Evolutionary conservation across 345 rosid species (phyloP).

Genomic region (Turnera subulata): DNA sequence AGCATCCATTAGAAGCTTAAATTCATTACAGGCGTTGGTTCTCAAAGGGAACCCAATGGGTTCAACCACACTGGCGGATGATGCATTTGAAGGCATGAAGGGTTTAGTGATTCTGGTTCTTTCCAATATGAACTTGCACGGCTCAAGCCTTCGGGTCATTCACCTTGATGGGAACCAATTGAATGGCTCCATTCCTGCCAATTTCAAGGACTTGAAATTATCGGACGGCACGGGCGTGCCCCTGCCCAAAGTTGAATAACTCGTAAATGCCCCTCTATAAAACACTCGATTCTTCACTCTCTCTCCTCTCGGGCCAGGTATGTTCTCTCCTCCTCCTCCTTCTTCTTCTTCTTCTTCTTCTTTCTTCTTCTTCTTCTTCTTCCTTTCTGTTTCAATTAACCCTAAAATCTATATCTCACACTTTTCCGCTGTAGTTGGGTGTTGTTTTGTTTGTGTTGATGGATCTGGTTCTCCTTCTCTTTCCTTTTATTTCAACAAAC

Average conservation of each 20-base stretch:
- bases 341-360: too few species aligned
- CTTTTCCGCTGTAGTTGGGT: too few species aligned
- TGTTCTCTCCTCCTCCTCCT: constrained; percentile 34
- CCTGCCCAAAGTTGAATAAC: too few species aligned
- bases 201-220: constrained; percentile 40
- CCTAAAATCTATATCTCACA: too few species aligned
- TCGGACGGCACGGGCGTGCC: constrained; percentile 59
- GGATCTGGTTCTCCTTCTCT: too few species aligned
- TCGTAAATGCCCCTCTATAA: too few species aligned
- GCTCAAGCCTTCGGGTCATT: constrained; percentile 51
- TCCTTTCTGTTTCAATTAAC: too few species aligned
- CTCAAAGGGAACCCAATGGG: constrained; percentile 61
- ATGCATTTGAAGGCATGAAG: constrained; percentile 51
- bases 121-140: constrained; percentile 56
- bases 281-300: constrained; percentile 49
- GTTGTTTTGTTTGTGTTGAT: too few species aligned
- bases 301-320: constrained; percentile 62
- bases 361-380: too few species aligned
- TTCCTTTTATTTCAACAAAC: too few species aligned
- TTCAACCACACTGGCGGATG: constrained; percentile 27
- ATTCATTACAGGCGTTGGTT: constrained; percentile 65
- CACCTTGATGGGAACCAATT: constrained; percentile 62
- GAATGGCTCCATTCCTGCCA: constrained; percentile 56
- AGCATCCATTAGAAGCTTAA: constrained; percentile 36
- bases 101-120: constrained; percentile 46